Evolutionary conservation across 83 land plant genomes (phyloP).

Genomic region (Thuja plicata): DNA sequence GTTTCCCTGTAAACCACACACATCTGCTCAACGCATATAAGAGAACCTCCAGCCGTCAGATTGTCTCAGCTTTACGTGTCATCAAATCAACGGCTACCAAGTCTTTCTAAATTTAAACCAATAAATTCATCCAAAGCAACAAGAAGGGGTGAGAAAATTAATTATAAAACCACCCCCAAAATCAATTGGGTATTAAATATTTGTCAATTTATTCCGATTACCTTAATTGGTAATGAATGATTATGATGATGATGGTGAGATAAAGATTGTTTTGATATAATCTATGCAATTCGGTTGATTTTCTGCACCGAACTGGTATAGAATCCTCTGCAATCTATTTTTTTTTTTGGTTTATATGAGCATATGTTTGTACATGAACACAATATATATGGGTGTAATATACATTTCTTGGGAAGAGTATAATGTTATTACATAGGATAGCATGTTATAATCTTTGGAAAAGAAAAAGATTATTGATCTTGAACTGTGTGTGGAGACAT

Average conservation of each 20-base stretch:
- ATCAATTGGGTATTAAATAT: neutral
- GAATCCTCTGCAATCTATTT: neutral
- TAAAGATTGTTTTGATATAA: neutral
- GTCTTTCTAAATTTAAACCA: neutral
- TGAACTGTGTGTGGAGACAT: neutral
- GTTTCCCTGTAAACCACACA: neutral
- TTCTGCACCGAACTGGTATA: neutral
- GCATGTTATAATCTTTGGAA: neutral
- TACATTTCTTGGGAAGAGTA: neutral
- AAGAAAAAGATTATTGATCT: neutral
- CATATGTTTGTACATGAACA: neutral
- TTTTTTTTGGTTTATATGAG: neutral
- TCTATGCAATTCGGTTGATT: slow-evolving; percentile 1
- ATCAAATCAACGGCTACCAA: neutral
- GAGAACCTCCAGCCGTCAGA: slow-evolving; percentile 3
- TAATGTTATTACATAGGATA: neutral
- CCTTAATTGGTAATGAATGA: neutral
- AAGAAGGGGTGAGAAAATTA: neutral
- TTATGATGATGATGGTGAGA: neutral
- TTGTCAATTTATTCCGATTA: neutral
- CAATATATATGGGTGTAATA: neutral
- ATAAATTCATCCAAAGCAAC: neutral
- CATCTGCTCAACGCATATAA: neutral
- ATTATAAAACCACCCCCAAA: neutral
- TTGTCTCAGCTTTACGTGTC: neutral